Evolutionary conservation across 1,284 basidiomycete species (phyloP).

Genomic region (Sanghuangporus baumii): DNA sequence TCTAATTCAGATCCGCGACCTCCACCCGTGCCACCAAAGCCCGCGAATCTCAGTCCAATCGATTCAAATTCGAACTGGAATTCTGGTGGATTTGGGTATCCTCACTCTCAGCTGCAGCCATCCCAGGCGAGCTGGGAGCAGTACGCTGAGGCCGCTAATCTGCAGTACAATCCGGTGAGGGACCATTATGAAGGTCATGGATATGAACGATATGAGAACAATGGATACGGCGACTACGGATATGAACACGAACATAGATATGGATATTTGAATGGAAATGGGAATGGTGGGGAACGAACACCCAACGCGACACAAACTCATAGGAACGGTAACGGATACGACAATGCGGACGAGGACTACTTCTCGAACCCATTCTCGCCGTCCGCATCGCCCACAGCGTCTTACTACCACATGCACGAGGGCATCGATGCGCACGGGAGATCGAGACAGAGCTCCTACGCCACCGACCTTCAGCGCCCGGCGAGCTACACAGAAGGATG

Average conservation of each 20-base stretch:
- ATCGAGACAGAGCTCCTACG: background rate
- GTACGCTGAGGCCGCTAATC: constrained; percentile 12
- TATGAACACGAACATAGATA: background rate
- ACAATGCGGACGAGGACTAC: background rate
- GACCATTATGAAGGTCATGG: background rate
- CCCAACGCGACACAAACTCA: background rate
- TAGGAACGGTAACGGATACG: background rate
- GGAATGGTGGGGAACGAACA: background rate
- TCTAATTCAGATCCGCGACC: background rate
- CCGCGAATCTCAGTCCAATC: background rate
- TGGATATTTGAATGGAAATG: no score
- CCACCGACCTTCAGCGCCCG: constrained; percentile 3
- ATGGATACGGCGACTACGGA: background rate
- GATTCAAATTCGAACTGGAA: background rate
- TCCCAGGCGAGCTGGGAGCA: constrained; percentile 3
- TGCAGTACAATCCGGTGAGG: background rate
- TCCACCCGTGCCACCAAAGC: constrained; percentile 1
- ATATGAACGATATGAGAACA: background rate
- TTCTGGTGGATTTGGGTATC: background rate
- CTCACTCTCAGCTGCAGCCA: background rate
- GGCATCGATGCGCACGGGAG: background rate
- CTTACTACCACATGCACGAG: background rate
- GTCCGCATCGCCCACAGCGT: background rate
- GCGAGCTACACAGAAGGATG: constrained; percentile 5
- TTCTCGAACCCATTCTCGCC: constrained; percentile 11